phyloP scores from a whole-genome alignment of 2,329 filamentous ascomycete species.

The Diaporthe nobilis region DNA sequence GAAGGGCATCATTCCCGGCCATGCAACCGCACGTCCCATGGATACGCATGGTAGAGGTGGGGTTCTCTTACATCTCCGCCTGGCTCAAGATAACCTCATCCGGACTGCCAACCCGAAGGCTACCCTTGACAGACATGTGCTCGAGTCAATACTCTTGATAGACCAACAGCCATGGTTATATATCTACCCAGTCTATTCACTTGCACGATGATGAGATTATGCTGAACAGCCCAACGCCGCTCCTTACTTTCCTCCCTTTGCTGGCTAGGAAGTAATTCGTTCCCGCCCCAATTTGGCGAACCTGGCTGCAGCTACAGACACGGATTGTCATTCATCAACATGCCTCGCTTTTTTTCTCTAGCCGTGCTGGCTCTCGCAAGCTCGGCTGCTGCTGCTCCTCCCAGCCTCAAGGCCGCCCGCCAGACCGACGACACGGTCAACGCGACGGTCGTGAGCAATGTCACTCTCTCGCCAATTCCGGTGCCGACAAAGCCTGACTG shows the following conservation, averaged over 20 bases:
- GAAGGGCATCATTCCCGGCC: conserved; percentile 28
- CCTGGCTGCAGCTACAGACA: neutral
- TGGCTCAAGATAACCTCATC: conserved; percentile 27
- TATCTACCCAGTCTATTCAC: neutral
- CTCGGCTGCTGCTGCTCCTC: conserved; percentile 28
- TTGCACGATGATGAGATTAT: neutral
- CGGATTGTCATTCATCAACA: neutral
- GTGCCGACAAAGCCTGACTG: conserved; percentile 3
- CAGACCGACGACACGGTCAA: conserved; percentile 28
- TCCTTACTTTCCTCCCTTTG: neutral
- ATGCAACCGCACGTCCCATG: conserved; percentile 31
- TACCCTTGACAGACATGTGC: conserved; percentile 5
- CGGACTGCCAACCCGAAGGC: neutral
- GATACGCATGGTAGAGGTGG: neutral
- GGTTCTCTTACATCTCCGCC: conserved; percentile 14
- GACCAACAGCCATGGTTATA: neutral
- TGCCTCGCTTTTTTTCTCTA: conserved; percentile 3
- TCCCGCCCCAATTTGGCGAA: neutral
- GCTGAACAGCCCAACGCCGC: neutral
- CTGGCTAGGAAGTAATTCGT: neutral
- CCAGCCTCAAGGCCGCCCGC: conserved; percentile 11
- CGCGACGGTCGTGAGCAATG: conserved; percentile 25
- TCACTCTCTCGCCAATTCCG: conserved; percentile 31
- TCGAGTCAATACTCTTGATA: conserved; percentile 15
- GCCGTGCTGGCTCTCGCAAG: conserved; percentile 30